Conservation (phyloP, 768 basidiomycete genomes). For the Podaxis sp. region DNA sequence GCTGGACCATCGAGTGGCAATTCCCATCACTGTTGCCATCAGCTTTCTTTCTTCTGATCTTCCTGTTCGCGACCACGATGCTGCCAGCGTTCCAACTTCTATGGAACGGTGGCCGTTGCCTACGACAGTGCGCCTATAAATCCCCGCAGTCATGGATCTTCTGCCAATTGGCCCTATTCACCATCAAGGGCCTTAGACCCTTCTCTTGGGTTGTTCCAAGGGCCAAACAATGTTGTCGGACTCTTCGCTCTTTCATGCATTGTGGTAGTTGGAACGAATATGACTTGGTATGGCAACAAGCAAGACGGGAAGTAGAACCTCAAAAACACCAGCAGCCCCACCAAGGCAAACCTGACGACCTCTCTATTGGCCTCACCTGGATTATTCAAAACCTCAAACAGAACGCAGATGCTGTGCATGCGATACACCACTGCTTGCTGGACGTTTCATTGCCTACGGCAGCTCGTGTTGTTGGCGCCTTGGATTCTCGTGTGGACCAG, state of each 20-base stretch:
- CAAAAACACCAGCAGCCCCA: neutral
- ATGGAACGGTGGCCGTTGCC: neutral
- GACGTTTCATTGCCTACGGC: conserved; percentile 2
- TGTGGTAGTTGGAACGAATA: conserved; percentile 1
- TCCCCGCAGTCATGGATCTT: conserved; percentile 27
- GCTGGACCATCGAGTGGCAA: conserved; percentile 20
- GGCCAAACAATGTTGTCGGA: neutral
- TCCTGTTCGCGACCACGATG: conserved; percentile 22
- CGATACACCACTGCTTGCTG: neutral
- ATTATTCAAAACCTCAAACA: conserved; percentile 2
- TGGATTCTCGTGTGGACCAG: conserved; percentile 3
- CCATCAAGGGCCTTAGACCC: neutral
- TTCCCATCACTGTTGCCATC: conserved; percentile 19
- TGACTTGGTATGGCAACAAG: conserved; percentile 1
- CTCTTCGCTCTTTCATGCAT: neutral
- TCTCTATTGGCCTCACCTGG: neutral
- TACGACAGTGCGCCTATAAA: conserved; percentile 24
- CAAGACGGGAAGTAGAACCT: neutral
- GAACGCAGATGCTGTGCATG: neutral
- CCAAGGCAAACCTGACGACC: neutral
- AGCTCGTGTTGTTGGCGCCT: neutral
- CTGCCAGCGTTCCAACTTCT: conserved; percentile 23
- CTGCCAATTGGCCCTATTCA: conserved; percentile 16
- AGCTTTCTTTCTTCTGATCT: conserved; percentile 17
- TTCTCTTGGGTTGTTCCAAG: neutral